Base-by-base conservation (phyloP, 31 red algal species). In the Odonthalia washingtoniensis region DNA sequence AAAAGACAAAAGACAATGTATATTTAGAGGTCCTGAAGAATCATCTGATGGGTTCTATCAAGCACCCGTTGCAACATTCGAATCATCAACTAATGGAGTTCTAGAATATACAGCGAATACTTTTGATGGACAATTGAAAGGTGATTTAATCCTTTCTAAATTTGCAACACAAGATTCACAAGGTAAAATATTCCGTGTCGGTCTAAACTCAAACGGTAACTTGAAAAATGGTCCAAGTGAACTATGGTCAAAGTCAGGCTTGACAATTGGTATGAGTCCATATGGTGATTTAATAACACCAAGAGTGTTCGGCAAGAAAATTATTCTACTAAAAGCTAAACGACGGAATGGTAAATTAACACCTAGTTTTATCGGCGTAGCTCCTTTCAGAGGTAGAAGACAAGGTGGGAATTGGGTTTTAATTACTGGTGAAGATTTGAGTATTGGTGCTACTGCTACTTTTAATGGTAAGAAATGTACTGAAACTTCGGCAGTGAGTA, bases 251-350 rank as follows among this genome's bases (percentile, higher is more conserved):
- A 72, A 69, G 68, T 91, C 87, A 9, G 93, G 93, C 27, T 83
- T 95, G 5, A 62, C 82, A 5, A 81, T 77, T 27, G 88, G 79
- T 0, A 83, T 91, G 88, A 53, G 83, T 3, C 88, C 88, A 40
- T 79, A 43, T 62, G 93, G 93, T n/a, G 78, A 64, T 39, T 17
- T 95, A 28, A 64, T 91, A 46, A 95, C 91, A 88, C 93, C 93
- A 14, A 73, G 88, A 30, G 88, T 95, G 40, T 85, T 75, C 43
- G 81, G 90, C 40, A 78, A 78, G 33, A 84, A 84, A 46, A 83
- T 95, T 31, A 82, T 77, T 12, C 88, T 95, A 12, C 57, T 95
- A 63, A 27, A 49, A 5, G 66, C 93, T 1, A 74, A 80, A 32
- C 88, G 89, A 49, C 81, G 64, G 78, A n/a, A n/a, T n/a, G 81